Conservation (phyloP, 108 stramenopile species). For the Cyclostephanos tholiformis region DNA sequence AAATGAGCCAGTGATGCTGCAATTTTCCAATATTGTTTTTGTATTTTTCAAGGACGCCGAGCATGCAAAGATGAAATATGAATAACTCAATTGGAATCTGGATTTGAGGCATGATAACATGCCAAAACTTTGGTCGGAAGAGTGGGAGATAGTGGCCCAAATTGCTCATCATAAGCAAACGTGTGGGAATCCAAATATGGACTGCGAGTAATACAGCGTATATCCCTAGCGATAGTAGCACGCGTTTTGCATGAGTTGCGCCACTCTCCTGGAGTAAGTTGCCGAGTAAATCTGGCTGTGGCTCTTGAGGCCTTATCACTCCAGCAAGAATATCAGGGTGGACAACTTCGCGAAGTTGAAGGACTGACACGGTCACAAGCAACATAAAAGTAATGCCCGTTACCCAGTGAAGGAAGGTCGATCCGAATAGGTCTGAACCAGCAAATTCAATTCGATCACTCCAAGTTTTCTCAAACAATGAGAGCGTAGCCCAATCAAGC, state of each 20-base stretch:
- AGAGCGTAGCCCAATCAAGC: constrained; percentile 71
- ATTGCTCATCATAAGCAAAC: constrained; percentile 46
- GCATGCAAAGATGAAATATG: constrained; percentile 91
- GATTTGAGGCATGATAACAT: constrained; percentile 79
- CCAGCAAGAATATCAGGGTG: constrained; percentile 91
- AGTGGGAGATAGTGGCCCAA: constrained; percentile 54
- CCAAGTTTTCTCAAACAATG: constrained; percentile 60
- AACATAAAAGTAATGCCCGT: constrained; percentile 98
- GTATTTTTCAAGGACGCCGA: constrained; percentile 85
- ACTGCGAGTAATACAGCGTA: constrained; percentile 67
- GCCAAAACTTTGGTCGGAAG: constrained; percentile 75
- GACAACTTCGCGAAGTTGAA: constrained; percentile 91
- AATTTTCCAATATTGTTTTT: constrained; percentile 82
- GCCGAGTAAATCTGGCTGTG: constrained; percentile 94
- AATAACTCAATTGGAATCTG: constrained; percentile 93
- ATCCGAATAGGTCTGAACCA: constrained; percentile 78
- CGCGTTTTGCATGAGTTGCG: constrained; percentile 83
- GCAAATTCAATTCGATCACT: constrained; percentile 64
- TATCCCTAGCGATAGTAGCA: constrained; percentile 72
- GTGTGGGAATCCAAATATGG: constrained; percentile 73
- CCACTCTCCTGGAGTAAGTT: constrained; percentile 90
- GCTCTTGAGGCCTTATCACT: constrained; percentile 96
- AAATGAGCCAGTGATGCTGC: constrained; percentile 78
- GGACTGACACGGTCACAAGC: constrained; percentile 90
- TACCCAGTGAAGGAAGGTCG: constrained; percentile 85